Evolutionary conservation across 352 stramenopile genomes (phyloP).

Genomic region (Globisporangium abappressorium): DNA sequence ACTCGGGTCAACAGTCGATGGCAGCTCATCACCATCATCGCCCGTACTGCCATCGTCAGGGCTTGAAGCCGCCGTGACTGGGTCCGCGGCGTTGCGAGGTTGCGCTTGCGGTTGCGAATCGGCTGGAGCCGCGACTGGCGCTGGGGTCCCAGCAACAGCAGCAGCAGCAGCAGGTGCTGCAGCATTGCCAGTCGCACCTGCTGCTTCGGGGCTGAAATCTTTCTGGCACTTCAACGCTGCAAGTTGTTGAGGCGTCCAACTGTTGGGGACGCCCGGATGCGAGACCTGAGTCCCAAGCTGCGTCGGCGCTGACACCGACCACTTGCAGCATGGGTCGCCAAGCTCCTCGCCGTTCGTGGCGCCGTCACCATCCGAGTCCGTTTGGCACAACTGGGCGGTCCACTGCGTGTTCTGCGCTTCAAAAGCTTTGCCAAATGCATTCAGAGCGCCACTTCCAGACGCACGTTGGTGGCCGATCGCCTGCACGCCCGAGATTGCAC

Average conservation of each 20-base stretch:
- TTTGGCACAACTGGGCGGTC: conserved; percentile 55
- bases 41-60: neutral
- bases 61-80: neutral
- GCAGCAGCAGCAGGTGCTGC: neutral
- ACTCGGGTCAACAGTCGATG: conserved; percentile 6
- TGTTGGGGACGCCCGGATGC: conserved; percentile 30
- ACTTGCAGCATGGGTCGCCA: conserved; percentile 84
- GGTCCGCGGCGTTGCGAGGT: neutral
- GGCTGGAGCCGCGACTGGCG: neutral
- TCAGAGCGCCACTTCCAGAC: conserved; percentile 45
- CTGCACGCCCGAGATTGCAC: conserved; percentile 36
- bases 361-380: conserved; percentile 75
- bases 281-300: conserved; percentile 15
- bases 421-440: conserved; percentile 68
- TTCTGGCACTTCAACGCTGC: conserved; percentile 25
- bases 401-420: conserved; percentile 32
- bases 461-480: conserved; percentile 56
- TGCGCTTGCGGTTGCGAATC: neutral
- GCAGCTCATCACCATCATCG: neutral
- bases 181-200: neutral
- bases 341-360: conserved; percentile 88
- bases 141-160: neutral
- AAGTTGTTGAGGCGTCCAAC: conserved; percentile 24
- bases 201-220: neutral
- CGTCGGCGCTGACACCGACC: conserved; percentile 19